phyloP scores from a whole-genome alignment of 1,284 basidiomycete species.

The Anthracocystis setariae region DNA sequence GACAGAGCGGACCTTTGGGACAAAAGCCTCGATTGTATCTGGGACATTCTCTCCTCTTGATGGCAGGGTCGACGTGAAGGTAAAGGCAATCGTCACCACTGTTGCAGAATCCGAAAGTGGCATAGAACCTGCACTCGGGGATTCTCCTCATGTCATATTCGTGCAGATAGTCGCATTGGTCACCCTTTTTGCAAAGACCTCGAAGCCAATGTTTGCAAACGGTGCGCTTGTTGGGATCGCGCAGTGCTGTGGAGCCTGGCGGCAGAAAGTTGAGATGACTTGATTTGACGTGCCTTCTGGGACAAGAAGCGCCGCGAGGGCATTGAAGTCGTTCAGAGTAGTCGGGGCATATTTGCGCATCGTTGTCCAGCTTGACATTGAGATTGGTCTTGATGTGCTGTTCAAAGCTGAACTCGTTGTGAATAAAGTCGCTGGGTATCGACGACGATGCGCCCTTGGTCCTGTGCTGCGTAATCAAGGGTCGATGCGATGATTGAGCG shows the following conservation, averaged over 20 bases:
- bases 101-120: conserved; percentile 97
- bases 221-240: conserved; percentile 71
- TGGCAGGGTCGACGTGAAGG: conserved; percentile 92
- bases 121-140: conserved; percentile 99
- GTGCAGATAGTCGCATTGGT: conserved; percentile 97
- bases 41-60: conserved; percentile 82
- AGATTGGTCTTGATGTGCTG: conserved; percentile 83
- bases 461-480: conserved; percentile 34
- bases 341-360: conserved; percentile 70
- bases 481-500: conserved; percentile 24
- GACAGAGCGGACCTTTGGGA: conserved; percentile 77
- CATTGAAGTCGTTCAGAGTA: conserved; percentile 44
- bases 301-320: conserved; percentile 46
- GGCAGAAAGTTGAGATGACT: conserved; percentile 46
- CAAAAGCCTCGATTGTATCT: conserved; percentile 97
- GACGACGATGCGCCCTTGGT: conserved; percentile 27
- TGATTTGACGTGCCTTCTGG: conserved; percentile 50
- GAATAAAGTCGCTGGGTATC: conserved; percentile 78
- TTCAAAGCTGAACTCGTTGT: conserved; percentile 88
- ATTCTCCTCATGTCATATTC: conserved; percentile 97
- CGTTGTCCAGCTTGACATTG: conserved; percentile 89
- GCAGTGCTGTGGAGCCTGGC: conserved; percentile 27
- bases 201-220: conserved; percentile 99
- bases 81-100: conserved; percentile 98
- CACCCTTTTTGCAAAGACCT: conserved; percentile 97